A percentile compares a stretch with the other conserved stretches of the same genome.
Evolutionary conservation across 225 moss, liverwort and hornwort species (phyloP).

Genomic region (Climacium dendroides): DNA sequence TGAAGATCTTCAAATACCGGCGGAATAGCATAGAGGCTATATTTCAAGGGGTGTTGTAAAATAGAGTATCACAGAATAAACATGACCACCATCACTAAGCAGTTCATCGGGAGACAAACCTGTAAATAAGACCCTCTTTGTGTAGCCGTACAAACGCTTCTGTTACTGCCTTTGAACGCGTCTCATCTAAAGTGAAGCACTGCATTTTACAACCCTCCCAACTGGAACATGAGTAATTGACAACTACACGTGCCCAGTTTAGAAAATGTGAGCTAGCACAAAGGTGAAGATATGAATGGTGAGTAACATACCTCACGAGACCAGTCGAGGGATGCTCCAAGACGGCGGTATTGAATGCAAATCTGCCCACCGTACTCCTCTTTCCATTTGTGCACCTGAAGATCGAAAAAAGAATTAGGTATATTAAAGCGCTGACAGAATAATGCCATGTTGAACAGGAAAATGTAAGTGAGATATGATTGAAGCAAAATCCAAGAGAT

Average conservation of each 20-base stretch:
- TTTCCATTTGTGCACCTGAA: constrained; percentile 88
- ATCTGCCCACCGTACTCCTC: constrained; percentile 73
- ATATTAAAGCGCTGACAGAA: not conserved
- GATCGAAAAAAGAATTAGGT: not conserved
- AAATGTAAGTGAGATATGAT: not conserved
- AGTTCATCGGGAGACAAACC: constrained; percentile 7
- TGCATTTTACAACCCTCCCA: constrained; percentile 20
- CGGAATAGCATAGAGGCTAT: not conserved
- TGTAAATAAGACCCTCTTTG: constrained; percentile 81
- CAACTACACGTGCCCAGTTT: not conserved
- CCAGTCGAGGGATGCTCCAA: constrained; percentile 92
- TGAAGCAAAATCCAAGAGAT: not conserved
- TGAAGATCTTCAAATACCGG: not conserved
- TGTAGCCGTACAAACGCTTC: constrained; percentile 80
- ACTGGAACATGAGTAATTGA: not conserved
- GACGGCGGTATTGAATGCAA: constrained; percentile 58
- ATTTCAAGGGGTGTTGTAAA: not conserved
- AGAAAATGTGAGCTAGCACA: not conserved
- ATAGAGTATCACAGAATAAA: not conserved
- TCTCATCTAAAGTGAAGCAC: constrained; percentile 95
- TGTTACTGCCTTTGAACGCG: constrained; percentile 54
- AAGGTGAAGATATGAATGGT: not conserved
- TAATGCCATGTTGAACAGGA: not conserved
- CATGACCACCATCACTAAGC: not conserved
- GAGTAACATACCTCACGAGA: constrained; percentile 69